phyloP scores from a whole-genome alignment of 352 stramenopile species.

The Pythium inflatum region DNA sequence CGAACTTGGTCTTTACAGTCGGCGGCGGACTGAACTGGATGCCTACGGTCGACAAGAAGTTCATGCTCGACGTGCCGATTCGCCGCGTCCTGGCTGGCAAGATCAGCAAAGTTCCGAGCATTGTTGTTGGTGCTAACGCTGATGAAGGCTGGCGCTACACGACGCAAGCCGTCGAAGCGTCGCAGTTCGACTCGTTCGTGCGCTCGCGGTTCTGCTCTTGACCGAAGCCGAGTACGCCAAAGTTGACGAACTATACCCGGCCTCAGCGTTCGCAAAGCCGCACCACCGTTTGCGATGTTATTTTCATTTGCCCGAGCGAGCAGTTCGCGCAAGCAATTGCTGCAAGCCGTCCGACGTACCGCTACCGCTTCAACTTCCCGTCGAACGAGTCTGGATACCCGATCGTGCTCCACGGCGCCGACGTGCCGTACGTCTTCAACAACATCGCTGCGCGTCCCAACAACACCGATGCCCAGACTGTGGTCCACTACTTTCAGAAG shows the following conservation, averaged over 20 bases:
- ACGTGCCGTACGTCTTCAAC: conserved; percentile 23
- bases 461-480: neutral
- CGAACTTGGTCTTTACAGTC: neutral
- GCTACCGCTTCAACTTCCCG: conserved; percentile 26
- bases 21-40: neutral
- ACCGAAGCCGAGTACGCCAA: conserved; percentile 8
- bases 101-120: no score
- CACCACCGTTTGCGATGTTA: conserved; percentile 10
- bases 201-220: neutral
- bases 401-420: conserved; percentile 9
- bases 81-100: no score
- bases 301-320: conserved; percentile 20
- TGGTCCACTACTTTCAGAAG: conserved; percentile 4
- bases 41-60: neutral
- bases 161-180: neutral
- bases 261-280: neutral
- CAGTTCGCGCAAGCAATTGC: neutral
- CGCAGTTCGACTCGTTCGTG: conserved; percentile 7
- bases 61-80: neutral
- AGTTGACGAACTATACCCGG: conserved; percentile 8
- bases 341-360: neutral
- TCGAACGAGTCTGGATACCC: neutral
- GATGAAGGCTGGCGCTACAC: neutral
- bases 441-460: neutral
- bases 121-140: neutral